Evolutionary conservation across 2,329 filamentous ascomycete species (phyloP), one percentile per base, ranked within the genome.

Genomic region (Botrytis deweyae): DNA sequence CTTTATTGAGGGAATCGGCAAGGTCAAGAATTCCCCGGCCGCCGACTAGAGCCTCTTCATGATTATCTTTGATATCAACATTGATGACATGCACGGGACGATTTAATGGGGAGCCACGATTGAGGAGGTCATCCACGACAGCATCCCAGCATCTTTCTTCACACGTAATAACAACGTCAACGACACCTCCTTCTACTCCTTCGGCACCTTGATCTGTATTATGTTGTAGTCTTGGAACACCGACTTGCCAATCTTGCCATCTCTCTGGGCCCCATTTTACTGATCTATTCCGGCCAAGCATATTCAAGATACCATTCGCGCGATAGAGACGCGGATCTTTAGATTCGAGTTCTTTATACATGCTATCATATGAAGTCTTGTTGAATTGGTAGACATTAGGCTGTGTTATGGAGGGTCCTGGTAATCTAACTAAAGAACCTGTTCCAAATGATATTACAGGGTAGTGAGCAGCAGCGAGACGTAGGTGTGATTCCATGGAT

Each of bases 311-410:
- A 63, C 96, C 96, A 81, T 99, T 99, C 75, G 93, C 92, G 61
- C 90, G 91, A 84, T 99, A 99, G 1, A 99, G 86, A 0, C 94
- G 89, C 36, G 91, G 88, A 80, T 99, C 97, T 80, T 98, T 98
- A 52, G 89, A 83, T 76, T 93, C 88, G 16, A 99, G 89, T 82
- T 99, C 95, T 78, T 94, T 92, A 84, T 96, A 97, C 88, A 99
- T 99, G 81, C 91, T 91, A 80, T 94, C 91, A 84, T 99, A 99
- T 22, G 95, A 97, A 1, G 95, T 97, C 82, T 92, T 93, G 85
- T 99, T 98, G 89, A 99, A 99, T 79, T 93, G 91, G 86, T 98
- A 99, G 79, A 98, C 95, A 81, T 99, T 99, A 68, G 96, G 96
- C 82, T 98, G 93, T 10, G 90, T 92, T 76, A 98, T 96, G 49